These are phyloP conservation scores for Hura crepitans DNA, from an alignment of 441 rosid species.

Conservation along the genomic window DNA sequence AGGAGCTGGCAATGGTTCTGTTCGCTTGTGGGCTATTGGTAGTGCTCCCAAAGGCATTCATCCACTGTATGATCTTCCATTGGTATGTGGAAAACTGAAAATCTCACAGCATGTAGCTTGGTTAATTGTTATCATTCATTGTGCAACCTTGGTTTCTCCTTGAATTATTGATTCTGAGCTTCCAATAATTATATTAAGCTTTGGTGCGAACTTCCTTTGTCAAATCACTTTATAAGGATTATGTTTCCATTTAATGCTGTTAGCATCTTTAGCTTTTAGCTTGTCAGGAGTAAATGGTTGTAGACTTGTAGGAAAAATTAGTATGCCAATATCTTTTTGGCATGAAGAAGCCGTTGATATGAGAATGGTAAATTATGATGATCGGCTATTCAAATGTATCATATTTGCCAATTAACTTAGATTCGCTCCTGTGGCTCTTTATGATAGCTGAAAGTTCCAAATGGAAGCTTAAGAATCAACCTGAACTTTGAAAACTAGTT, in stretches of 20 bases:
- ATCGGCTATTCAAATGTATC: background rate
- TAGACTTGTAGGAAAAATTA: background rate
- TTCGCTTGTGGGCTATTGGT: constrained; percentile 67
- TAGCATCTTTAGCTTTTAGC: constrained; percentile 1
- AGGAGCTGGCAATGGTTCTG: constrained; percentile 89
- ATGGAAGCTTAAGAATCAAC: too few species aligned
- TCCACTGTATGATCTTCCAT: constrained; percentile 62
- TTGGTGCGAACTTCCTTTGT: background rate
- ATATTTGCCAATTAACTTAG: background rate
- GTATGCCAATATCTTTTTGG: background rate
- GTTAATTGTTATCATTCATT: background rate
- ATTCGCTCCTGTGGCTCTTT: too few species aligned
- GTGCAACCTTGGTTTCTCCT: background rate
- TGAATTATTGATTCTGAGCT: background rate
- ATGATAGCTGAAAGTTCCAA: too few species aligned
- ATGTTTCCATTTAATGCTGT: background rate
- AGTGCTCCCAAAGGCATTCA: constrained; percentile 45
- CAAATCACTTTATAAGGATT: background rate
- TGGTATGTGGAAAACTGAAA: constrained; percentile 47
- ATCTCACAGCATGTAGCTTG: background rate
- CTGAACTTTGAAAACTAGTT: background rate
- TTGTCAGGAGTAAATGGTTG: background rate
- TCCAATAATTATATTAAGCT: background rate
- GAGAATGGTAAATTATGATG: background rate
- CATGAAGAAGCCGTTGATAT: background rate